phyloP scores from a whole-genome alignment of 345 rosid species.

The Brassica carinata region DNA sequence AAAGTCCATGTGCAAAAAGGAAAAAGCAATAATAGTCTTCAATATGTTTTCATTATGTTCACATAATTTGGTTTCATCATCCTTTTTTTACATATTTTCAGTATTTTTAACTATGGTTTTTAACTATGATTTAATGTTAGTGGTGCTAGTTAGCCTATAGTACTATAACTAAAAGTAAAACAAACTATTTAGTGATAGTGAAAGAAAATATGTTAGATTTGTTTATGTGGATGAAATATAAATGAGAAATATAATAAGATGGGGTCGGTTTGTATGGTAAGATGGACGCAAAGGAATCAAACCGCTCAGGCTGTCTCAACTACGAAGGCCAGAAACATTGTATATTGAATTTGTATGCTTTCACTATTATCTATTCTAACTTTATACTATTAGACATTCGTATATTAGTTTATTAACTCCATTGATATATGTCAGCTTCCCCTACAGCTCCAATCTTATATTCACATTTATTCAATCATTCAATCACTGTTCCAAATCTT shows the following conservation, averaged over 20 bases:
- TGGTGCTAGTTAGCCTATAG: background rate
- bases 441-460: conserved; percentile 26
- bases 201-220: background rate
- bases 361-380: background rate
- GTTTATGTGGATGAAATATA: background rate
- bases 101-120: background rate
- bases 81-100: background rate
- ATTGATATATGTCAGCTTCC: conserved; percentile 32
- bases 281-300: conserved; percentile 47
- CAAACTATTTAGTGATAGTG: conserved; percentile 2
- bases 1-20: conserved; percentile 21
- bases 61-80: background rate
- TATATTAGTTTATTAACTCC: conserved; percentile 3
- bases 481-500: conserved; percentile 23
- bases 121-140: background rate
- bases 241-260: conserved; percentile 33
- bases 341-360: conserved; percentile 8
- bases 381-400: background rate
- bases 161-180: background rate
- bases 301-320: conserved; percentile 41
- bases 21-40: background rate
- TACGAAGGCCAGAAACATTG: conserved; percentile 24
- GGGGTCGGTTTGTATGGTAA: conserved; percentile 50
- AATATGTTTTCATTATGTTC: background rate
- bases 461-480: conserved; percentile 33